These are phyloP conservation scores for Xylariaceae sp. DNA, from an alignment of 2,329 filamentous ascomycete species.

Conservation along the genomic window DNA sequence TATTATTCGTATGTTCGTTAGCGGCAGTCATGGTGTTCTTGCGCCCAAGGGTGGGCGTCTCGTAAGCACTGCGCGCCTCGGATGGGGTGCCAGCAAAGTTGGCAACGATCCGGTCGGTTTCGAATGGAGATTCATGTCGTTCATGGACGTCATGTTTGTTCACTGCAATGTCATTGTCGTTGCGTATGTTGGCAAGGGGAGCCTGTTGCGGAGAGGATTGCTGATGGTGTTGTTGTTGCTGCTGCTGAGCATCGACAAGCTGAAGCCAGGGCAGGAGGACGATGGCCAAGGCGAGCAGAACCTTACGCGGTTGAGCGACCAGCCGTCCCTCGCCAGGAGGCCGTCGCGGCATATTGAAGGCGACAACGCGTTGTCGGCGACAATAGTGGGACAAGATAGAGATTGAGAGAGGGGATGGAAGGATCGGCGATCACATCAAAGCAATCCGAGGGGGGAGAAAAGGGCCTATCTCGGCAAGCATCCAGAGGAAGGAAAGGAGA, in stretches of 20 bases:
- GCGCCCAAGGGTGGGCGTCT: slow-evolving; percentile 19
- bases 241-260: slow-evolving; percentile 61
- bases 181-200: slow-evolving; percentile 30
- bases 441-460: background rate
- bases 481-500: background rate
- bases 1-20: slow-evolving; percentile 15
- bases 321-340: slow-evolving; percentile 57
- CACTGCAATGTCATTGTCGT: slow-evolving; percentile 25
- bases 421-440: slow-evolving; percentile 20
- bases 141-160: slow-evolving; percentile 23
- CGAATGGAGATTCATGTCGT: slow-evolving; percentile 28
- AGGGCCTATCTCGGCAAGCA: too few relatives aligned
- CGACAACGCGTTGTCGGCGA: slow-evolving; percentile 26
- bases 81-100: slow-evolving; percentile 34
- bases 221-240: slow-evolving; percentile 45
- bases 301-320: slow-evolving; percentile 42
- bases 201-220: slow-evolving; percentile 29
- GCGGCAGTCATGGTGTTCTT: slow-evolving; percentile 26
- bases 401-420: background rate
- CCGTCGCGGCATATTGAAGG: slow-evolving; percentile 58
- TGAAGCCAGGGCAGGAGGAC: slow-evolving; percentile 50
- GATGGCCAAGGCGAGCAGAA: slow-evolving; percentile 51
- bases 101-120: slow-evolving; percentile 21
- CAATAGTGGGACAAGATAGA: background rate
- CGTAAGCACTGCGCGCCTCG: slow-evolving; percentile 21